These are phyloP conservation scores for Amaranthus palmeri DNA, from an alignment of 148 eudicot genomes.

Conservation along the genomic window DNA sequence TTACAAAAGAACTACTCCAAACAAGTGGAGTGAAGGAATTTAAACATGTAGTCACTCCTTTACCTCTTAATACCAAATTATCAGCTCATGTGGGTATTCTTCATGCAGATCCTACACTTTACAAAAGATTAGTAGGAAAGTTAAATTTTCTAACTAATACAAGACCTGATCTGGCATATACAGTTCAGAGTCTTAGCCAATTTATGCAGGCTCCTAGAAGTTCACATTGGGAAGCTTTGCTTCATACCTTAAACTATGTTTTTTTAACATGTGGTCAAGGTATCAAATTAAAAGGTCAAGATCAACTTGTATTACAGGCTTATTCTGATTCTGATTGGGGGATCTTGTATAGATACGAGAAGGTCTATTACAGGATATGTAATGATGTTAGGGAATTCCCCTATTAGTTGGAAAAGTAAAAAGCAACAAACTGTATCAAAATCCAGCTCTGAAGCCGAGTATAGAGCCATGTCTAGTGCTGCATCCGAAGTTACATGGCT, in stretches of 20 bases:
- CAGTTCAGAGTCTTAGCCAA: neutral
- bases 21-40: no score
- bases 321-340: neutral
- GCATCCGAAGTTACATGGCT: neutral
- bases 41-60: no score
- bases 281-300: neutral
- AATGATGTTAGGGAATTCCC: neutral
- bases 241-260: neutral
- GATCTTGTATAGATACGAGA: neutral
- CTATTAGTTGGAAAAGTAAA: neutral
- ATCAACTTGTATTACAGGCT: neutral
- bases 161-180: neutral
- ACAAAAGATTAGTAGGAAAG: neutral
- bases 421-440: no score
- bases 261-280: neutral
- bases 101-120: neutral
- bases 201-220: neutral
- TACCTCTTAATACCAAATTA: no score
- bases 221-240: neutral
- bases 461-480: neutral
- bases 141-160: neutral
- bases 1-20: no score
- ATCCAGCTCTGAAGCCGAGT: neutral
- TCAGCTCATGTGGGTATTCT: no score
- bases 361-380: neutral